Percentiles rank a stretch among this genome's conserved stretches.
These are phyloP conservation scores for Gigaspora rosea DNA, from an alignment of 192 early-diverging fungal genomes.

Conservation along the genomic window DNA sequence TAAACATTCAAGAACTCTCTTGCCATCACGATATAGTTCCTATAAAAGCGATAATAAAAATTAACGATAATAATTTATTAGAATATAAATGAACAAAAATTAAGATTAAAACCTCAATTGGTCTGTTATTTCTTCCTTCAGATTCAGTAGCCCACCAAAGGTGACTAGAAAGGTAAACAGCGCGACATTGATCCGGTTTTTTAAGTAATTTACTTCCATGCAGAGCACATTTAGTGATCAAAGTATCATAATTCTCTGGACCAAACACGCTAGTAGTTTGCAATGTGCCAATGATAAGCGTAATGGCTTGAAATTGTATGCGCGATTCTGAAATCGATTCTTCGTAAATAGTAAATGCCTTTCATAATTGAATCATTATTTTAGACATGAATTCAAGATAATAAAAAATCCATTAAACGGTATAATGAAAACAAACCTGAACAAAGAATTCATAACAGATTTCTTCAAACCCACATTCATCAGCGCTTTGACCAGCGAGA, in stretches of 20 bases:
- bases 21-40: constrained; percentile 80
- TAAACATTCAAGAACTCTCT: constrained; percentile 85
- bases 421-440: constrained; percentile 46
- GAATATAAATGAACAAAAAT: background rate
- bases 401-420: background rate
- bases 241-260: constrained; percentile 92
- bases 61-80: background rate
- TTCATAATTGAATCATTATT: background rate
- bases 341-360: constrained; percentile 95
- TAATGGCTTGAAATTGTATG: constrained; percentile 89
- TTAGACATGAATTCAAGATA: background rate
- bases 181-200: constrained; percentile 93
- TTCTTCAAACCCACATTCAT: constrained; percentile 88
- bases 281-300: constrained; percentile 83
- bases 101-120: constrained; percentile 7
- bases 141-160: constrained; percentile 87
- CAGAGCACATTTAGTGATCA: constrained; percentile 87
- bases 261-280: constrained; percentile 81
- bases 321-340: constrained; percentile 92
- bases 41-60: constrained; percentile 23
- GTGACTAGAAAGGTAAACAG: constrained; percentile 80
- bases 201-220: constrained; percentile 90
- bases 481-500: constrained; percentile 82
- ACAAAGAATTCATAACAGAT: constrained; percentile 98
- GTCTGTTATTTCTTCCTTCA: constrained; percentile 45